Conservation (phyloP, 2,329 filamentous ascomycete genomes). For the Fusarium stilboides region DNA sequence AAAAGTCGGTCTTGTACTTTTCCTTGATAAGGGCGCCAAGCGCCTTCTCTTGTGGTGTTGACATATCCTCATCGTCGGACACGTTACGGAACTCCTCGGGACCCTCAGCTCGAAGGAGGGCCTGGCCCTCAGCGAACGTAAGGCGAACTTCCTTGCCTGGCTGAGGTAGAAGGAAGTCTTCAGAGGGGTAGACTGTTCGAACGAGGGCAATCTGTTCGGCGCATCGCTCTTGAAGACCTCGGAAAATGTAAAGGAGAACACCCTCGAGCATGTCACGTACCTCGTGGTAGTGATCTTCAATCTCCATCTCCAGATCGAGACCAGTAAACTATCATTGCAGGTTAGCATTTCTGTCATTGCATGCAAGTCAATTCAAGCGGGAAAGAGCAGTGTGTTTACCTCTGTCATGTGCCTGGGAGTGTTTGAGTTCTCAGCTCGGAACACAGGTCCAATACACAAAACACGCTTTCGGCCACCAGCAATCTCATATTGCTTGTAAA, state of each 20-base stretch:
- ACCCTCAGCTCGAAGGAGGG: constrained; percentile 82
- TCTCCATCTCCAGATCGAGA: constrained; percentile 92
- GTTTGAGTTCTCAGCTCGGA: constrained; percentile 89
- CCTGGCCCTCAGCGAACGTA: constrained; percentile 83
- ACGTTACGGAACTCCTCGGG: constrained; percentile 77
- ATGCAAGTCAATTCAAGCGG: not conserved
- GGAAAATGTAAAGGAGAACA: constrained; percentile 85
- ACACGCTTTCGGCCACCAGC: constrained; percentile 83
- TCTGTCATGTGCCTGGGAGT: constrained; percentile 89
- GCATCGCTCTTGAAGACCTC: constrained; percentile 77
- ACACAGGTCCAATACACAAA: constrained; percentile 84
- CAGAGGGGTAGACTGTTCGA: constrained; percentile 81
- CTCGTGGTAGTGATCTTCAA: constrained; percentile 81
- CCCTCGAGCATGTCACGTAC: constrained; percentile 80
- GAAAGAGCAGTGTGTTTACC: constrained; percentile 53
- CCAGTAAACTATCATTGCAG: constrained; percentile 75
- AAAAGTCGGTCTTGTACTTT: constrained; percentile 96
- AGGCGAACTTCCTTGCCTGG: constrained; percentile 82
- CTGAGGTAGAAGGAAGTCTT: constrained; percentile 82
- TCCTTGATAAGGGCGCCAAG: constrained; percentile 87
- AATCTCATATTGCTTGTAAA: constrained; percentile 91
- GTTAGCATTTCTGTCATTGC: constrained; percentile 1
- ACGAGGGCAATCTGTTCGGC: constrained; percentile 80
- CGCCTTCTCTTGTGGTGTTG: constrained; percentile 87
- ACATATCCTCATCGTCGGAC: constrained; percentile 83